Percentiles rank a stretch among this genome's conserved stretches.
phyloP scores from a whole-genome alignment of 192 early-diverging fungal genomes.

The Coemansia sp. region DNA sequence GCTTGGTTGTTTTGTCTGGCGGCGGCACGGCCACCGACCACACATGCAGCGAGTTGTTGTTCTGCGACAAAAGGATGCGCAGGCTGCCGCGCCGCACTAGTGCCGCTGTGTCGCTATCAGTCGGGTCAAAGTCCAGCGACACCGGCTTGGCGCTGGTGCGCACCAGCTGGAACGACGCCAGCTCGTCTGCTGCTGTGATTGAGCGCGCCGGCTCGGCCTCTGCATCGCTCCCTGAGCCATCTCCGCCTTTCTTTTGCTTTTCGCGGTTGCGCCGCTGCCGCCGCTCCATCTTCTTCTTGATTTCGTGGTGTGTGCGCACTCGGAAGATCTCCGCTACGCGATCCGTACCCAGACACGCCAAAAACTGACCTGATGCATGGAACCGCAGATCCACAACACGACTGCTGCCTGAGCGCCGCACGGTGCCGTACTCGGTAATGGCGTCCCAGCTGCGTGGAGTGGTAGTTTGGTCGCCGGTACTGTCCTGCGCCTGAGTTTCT shows the following conservation, averaged over 20 bases:
- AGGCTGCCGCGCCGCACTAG: conserved; percentile 30
- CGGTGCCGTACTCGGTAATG: conserved; percentile 69
- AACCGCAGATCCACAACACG: conserved; percentile 76
- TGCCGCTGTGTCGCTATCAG: conserved; percentile 20
- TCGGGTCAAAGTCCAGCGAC: conserved; percentile 58
- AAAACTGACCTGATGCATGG: conserved; percentile 73
- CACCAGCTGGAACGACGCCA: conserved; percentile 70
- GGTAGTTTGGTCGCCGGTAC: conserved; percentile 14
- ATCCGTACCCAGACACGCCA: conserved; percentile 81
- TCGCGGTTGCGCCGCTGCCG: conserved; percentile 74
- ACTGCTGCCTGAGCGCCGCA: conserved; percentile 80
- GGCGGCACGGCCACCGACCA: conserved; percentile 64
- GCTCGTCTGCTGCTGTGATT: conserved; percentile 73
- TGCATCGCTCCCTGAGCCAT: conserved; percentile 34
- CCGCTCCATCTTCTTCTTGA: conserved; percentile 80
- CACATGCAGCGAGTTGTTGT: conserved; percentile 82
- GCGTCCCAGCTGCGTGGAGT: conserved; percentile 56
- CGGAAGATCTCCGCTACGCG: conserved; percentile 82
- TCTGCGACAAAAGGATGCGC: conserved; percentile 69
- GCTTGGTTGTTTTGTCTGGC: conserved; percentile 58
- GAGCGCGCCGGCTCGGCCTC: conserved; percentile 11
- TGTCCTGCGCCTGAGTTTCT: conserved; percentile 6
- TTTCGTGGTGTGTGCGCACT: conserved; percentile 71
- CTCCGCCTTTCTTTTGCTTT: conserved; percentile 60
- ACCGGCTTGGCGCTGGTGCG: conserved; percentile 76